Evolutionary conservation across 2,329 filamentous ascomycete genomes (phyloP), one percentile per base, ranked within the genome.

Genomic region (Diatrype stigma): DNA sequence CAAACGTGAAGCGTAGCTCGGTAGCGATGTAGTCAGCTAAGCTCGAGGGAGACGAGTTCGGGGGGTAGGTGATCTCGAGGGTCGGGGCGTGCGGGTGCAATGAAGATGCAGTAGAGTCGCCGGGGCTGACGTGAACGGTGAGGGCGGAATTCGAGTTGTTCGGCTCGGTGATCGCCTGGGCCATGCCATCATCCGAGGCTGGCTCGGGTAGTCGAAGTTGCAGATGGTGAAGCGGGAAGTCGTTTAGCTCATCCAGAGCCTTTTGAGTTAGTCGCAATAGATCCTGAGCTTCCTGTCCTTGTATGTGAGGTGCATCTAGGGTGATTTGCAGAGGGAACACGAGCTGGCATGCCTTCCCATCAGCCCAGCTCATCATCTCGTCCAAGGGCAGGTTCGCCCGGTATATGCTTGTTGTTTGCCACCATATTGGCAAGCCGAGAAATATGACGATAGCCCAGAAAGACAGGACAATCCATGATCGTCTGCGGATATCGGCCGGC

Each of bases 401-500:
- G 69, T 96, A 92, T 50, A 97, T 96, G 0, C 89, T 87, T 3
- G 94, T 99, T 0, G 94, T 97, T 68, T 85, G 85, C 85, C 90
- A 95, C 94, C 94, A 99, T 80, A 96, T 86, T 51, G 94, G 94
- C 58, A 99, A 69, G 2, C 94, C 94, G 6, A 99, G 73, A 28
- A 87, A 80, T 6, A 96, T 67, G 6, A 96, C 89, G 35, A 97
- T 84, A 5, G 84, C 75, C 94, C 94, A 99, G 70, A 96, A 97
- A 8, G 93, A 93, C 55, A 89, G 68, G 55, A 99, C 85, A 47
- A 97, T 87, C 55, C 78, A 77, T 45, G 83, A 82, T 49, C 94
- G 86, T 51, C 86, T 82, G 64, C 81, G 82, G 47, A 86, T 75
- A 56, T 87, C 84, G 58, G 86, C 78, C 19, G 80, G 72, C 56